Evolutionary conservation across 2,329 filamentous ascomycete genomes (phyloP).

Genomic region (Fusarium nelsonii): DNA sequence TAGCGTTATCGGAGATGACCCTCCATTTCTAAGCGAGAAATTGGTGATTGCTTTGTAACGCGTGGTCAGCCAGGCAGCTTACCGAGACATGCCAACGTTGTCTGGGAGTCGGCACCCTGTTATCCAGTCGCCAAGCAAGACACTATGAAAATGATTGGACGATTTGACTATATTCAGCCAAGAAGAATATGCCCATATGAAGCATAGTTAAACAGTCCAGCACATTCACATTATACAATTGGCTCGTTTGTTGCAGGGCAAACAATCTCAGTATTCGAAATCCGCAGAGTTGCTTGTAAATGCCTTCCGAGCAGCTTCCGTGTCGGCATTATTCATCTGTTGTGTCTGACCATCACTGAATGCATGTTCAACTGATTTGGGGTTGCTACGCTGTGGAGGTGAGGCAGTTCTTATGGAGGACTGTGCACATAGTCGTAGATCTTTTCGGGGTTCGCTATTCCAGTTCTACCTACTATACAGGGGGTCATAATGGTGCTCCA

Average conservation of each 20-base stretch:
- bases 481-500: rapidly evolving
- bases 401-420: background rate
- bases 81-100: background rate
- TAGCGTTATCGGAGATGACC: background rate
- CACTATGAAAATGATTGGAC: too few species aligned
- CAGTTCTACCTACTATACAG: background rate
- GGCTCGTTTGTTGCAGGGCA: rapidly evolving
- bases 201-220: background rate
- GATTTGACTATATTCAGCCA: background rate
- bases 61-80: background rate
- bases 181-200: background rate
- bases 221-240: background rate
- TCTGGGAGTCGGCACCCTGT: background rate
- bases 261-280: background rate
- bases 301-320: background rate
- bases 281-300: background rate
- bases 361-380: background rate
- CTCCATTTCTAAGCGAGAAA: background rate
- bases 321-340: background rate
- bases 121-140: background rate
- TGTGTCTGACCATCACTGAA: background rate
- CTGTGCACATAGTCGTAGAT: background rate
- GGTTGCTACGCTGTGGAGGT: too few species aligned
- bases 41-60: background rate
- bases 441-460: background rate